These are phyloP conservation scores for Colletotrichum sp. DNA, from an alignment of 2,329 filamentous ascomycete genomes.

Conservation along the genomic window DNA sequence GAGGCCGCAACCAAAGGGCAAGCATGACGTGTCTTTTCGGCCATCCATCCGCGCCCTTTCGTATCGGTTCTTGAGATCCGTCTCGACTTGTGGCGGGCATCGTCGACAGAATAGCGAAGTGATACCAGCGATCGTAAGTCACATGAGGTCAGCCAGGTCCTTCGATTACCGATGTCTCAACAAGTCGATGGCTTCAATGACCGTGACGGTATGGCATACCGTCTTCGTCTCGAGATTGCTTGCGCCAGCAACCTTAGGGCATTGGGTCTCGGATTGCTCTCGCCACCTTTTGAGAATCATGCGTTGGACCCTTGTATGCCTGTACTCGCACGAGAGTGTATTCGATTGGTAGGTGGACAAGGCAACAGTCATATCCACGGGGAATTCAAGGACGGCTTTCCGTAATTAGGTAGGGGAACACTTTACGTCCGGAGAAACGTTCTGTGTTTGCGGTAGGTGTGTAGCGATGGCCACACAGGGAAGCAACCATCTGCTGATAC, in stretches of 20 bases:
- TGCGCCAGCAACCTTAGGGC: neutral
- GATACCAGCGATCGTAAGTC: too few relatives aligned
- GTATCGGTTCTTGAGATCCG: too few relatives aligned
- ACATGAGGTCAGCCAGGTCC: too few relatives aligned
- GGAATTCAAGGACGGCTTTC: neutral
- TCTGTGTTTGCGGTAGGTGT: neutral
- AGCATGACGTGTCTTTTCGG: too few relatives aligned
- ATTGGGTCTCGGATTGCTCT: neutral
- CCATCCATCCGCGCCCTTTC: too few relatives aligned
- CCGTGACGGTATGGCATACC: too few relatives aligned
- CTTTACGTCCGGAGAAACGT: neutral
- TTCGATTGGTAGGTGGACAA: neutral
- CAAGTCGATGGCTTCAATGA: too few relatives aligned
- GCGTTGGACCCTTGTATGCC: neutral
- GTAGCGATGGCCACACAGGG: fast-evolving
- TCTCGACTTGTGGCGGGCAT: too few relatives aligned
- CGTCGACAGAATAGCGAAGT: too few relatives aligned
- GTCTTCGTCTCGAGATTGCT: too few relatives aligned
- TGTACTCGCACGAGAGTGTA: neutral
- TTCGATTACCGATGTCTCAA: too few relatives aligned
- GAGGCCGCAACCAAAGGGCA: too few relatives aligned
- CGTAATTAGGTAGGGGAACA: neutral
- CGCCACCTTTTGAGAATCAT: neutral
- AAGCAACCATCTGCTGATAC: neutral
- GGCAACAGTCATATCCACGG: neutral